Evolutionary conservation across 495 filamentous ascomycete species (phyloP), one percentile per base, ranked within the genome.

Genomic region (Hypoxylon perforatum): DNA sequence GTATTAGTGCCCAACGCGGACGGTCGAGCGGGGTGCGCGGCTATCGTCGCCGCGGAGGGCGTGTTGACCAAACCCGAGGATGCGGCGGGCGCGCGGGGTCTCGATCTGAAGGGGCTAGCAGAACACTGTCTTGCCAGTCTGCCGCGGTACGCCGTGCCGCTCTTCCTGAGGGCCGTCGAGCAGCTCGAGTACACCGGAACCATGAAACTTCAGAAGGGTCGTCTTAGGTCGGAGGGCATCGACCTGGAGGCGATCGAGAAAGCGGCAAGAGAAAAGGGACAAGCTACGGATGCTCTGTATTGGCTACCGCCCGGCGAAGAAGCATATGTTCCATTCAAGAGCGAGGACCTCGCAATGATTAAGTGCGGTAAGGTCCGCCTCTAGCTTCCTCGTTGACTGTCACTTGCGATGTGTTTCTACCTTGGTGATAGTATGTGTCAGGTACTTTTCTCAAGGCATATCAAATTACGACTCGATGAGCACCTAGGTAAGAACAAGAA

Each of bases 161-260:
- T 92, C 0, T 95, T 95, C 71, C 58, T 94, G 33, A 76, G 92
- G 0, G 65, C 93, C 7, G 83, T 88, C 1, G 74, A 81, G 46
- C 80, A 80, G 55, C 78, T 86, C 39, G 83, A 82, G 35, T 84
- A 88, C 33, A 92, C 88, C 58, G 89, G 92, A 61, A 94, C 92
- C 69, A 88, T 92, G 72, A 95, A 95, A 78, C 87, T 92, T 74
- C 90, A 91, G 73, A 95, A 93, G 75, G 86, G 88, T n/a, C 86
- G 85, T 2, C 78, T 93, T 28, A 80, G 89, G 51, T 81, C 86
- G 15, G 89, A 93, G 70, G 91, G 91, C 0, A 84, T 92, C 14
- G 86, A 92, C 69, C 85, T 84, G 15, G 74, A 69, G 0, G 65
- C 59, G 9, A 69, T 74, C 22, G 63, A 65, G 48, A 61, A 69